Percentiles rank a stretch among this genome's conserved stretches.
Evolutionary conservation across 2,329 filamentous ascomycete species (phyloP).

Genomic region (Beauveria sp.): DNA sequence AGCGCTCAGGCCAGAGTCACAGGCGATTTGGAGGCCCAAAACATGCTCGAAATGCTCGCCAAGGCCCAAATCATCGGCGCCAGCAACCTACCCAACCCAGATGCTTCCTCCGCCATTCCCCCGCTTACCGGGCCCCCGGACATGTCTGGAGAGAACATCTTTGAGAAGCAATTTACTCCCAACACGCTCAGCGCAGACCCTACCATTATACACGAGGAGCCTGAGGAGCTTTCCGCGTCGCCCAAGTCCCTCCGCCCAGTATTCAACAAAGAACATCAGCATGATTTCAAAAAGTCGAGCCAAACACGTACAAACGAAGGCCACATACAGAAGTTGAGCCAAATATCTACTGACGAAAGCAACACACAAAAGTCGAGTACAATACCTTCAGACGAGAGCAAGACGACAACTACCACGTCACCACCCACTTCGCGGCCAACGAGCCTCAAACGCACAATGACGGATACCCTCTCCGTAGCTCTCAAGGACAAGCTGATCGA

Average conservation of each 20-base stretch:
- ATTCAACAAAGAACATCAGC: constrained; percentile 16
- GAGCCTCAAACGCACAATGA: constrained; percentile 77
- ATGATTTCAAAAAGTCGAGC: constrained; percentile 42
- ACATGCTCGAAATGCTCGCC: constrained; percentile 81
- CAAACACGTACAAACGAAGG: constrained; percentile 34
- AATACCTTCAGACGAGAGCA: constrained; percentile 49
- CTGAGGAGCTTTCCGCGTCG: constrained; percentile 14
- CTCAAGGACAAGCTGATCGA: constrained; percentile 81
- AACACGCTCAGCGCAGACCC: constrained; percentile 44
- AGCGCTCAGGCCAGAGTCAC: constrained; percentile 75
- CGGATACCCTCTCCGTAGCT: constrained; percentile 67
- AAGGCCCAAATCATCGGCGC: constrained; percentile 71
- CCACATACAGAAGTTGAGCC: constrained; percentile 39
- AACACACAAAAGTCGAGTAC: constrained; percentile 41
- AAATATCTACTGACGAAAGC: constrained; percentile 29
- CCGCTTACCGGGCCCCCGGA: constrained; percentile 77
- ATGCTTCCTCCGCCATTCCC: constrained; percentile 34
- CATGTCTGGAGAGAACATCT: constrained; percentile 67
- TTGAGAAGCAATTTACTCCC: constrained; percentile 71
- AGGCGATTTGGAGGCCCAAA: constrained; percentile 80
- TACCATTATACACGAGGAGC: constrained; percentile 18
- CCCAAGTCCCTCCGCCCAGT: constrained; percentile 14
- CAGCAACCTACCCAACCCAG: constrained; percentile 49
- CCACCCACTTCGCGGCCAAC: constrained; percentile 53
- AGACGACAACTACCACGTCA: constrained; percentile 38